Percentiles rank a stretch among this genome's conserved stretches.
Evolutionary conservation across 1,139 yeast species (phyloP).

Genomic region (Yamadazyma atlantica): DNA sequence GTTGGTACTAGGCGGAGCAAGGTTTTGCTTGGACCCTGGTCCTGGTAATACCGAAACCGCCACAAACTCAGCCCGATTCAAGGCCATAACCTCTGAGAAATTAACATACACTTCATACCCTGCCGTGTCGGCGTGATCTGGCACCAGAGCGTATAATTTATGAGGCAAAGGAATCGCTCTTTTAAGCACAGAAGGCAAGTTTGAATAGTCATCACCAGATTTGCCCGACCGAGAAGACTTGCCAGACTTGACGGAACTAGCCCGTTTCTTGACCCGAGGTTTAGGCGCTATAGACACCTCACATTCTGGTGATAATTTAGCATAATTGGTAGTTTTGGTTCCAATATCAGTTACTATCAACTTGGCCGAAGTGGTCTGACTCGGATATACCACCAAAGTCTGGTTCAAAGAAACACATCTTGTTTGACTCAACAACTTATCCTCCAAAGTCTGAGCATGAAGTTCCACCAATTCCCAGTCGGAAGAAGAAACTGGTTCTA

Average conservation of each 20-base stretch:
- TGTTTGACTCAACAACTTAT: slow-evolving; percentile 73
- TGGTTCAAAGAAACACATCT: slow-evolving; percentile 69
- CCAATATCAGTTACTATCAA: slow-evolving; percentile 65
- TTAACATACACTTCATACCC: slow-evolving; percentile 48
- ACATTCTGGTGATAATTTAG: slow-evolving; percentile 67
- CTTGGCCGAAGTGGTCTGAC: slow-evolving; percentile 61
- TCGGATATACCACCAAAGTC: slow-evolving; percentile 68
- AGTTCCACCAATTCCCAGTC: slow-evolving; percentile 94
- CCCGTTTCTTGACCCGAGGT: slow-evolving; percentile 40
- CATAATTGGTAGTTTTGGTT: slow-evolving; percentile 46
- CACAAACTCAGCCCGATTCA: slow-evolving; percentile 41
- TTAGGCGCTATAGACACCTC: slow-evolving; percentile 87
- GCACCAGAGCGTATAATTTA: slow-evolving; percentile 24
- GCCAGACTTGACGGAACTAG: slow-evolving; percentile 22
- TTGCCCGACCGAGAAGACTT: slow-evolving; percentile 32
- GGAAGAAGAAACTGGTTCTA: slow-evolving; percentile 73
- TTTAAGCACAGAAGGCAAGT: slow-evolving; percentile 41
- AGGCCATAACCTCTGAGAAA: slow-evolving; percentile 30
- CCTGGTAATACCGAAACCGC: slow-evolving; percentile 60
- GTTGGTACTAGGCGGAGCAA: too few species aligned
- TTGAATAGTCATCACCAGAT: slow-evolving; percentile 27
- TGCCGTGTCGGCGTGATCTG: slow-evolving; percentile 17
- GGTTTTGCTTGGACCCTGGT: slow-evolving; percentile 35
- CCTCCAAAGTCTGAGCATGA: slow-evolving; percentile 77
- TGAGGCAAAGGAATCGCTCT: slow-evolving; percentile 63